These are phyloP conservation scores for Prunus mira DNA, from an alignment of 306 rosid species.

Conservation along the genomic window DNA sequence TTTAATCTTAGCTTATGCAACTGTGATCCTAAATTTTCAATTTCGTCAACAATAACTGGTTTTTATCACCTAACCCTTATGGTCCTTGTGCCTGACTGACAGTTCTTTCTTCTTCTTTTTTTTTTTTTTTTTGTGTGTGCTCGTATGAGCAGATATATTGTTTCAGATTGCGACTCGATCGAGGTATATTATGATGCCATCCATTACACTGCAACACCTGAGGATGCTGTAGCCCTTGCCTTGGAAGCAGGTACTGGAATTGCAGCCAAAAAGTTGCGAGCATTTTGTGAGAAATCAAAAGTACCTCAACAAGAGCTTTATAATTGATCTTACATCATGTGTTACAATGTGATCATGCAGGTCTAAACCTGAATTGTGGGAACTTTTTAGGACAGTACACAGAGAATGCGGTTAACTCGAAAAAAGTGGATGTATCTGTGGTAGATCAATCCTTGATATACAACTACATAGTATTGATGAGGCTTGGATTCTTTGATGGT, in stretches of 20 bases:
- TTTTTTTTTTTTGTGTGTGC: too few relatives aligned
- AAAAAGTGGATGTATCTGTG: slow-evolving; percentile 48
- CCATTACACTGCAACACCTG: slow-evolving; percentile 60
- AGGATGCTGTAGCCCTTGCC: slow-evolving; percentile 88
- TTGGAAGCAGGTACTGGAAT: slow-evolving; percentile 56
- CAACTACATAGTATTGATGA: slow-evolving; percentile 70
- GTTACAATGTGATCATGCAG: slow-evolving; percentile 33
- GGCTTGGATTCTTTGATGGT: slow-evolving; percentile 76
- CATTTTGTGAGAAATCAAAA: neutral
- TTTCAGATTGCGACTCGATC: slow-evolving; percentile 79
- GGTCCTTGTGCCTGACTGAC: neutral
- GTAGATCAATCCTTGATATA: slow-evolving; percentile 73
- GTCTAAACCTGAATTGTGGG: slow-evolving; percentile 82
- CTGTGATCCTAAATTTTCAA: too few relatives aligned
- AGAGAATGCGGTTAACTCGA: slow-evolving; percentile 49
- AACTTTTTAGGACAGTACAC: slow-evolving; percentile 48
- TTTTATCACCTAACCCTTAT: neutral
- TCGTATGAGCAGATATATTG: slow-evolving; percentile 52
- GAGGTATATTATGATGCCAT: slow-evolving; percentile 52
- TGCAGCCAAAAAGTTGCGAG: neutral
- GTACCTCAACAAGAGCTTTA: neutral
- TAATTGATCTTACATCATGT: neutral
- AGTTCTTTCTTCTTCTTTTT: neutral
- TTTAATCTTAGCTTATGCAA: neutral
- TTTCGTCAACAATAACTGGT: too few relatives aligned